Base-by-base conservation (phyloP, 257 asterid species). In the Lithospermum erythrorhizon region DNA sequence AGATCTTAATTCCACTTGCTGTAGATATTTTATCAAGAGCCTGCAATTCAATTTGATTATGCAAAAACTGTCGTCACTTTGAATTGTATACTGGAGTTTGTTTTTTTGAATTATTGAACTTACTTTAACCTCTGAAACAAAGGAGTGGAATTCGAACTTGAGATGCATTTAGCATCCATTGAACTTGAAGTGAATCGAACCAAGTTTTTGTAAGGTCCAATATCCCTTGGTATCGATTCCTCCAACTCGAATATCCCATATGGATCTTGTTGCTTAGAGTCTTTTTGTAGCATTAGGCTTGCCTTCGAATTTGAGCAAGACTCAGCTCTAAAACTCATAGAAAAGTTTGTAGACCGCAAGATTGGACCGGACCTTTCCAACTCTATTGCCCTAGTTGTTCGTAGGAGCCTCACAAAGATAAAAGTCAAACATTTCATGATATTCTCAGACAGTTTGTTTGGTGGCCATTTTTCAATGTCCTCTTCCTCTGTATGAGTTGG, bases 401-500 rank as follows among this genome's bases (percentile, higher is more conserved):
- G 71, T 0, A 89, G 83, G 6, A 89, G 77, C 45, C 98, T 78
- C 47, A 86, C 85, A 58, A 61, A 91, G 9, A 91, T 86, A 70
- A 82, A 82, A 19, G 83, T 25, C 72, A 91, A 67, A 59, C 95
- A 86, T 81, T 89, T 93, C 87, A 86, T 81, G 13, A 88, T 77
- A 77, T 79, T 89, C 78, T 93, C 97, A 0, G 98, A 86, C 37
- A 93, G 55, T 83, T 88, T 93, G 81, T 93, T 93, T 8, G 98
- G 96, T 1, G 87, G 19, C 87, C 82, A 86, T 66, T 76, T 74
- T n/a, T 79, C 82, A 21, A 81, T 75, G 75, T 57, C 78, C 21
- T 91, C 95, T 57, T 88, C 97, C 48, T 77, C 95, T 2, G 78
- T 10, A 3, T 75, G 83, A 7, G 79, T 20, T 32, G 95, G 86